Conservation (phyloP, 345 rosid genomes). For the Syzygium oleosum region DNA sequence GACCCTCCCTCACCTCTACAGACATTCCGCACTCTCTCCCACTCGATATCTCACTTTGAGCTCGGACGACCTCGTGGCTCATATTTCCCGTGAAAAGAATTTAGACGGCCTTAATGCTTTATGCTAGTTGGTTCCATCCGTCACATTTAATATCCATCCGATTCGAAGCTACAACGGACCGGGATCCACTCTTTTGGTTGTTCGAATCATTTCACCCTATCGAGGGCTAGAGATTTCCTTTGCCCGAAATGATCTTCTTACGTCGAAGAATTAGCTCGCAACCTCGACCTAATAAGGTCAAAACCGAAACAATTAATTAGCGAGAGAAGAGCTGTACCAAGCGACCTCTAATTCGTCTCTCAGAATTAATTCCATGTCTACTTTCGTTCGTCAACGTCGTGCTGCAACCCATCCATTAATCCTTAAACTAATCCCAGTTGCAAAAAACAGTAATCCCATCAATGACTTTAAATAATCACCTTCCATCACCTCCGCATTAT, state of each 20-base stretch:
- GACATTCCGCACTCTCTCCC: too few species aligned
- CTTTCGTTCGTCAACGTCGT: neutral
- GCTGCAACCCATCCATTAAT: neutral
- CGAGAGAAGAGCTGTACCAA: neutral
- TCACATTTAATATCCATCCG: neutral
- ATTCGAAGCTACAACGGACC: neutral
- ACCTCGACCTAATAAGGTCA: neutral
- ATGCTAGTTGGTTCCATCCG: rapidly evolving
- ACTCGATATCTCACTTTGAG: rapidly evolving
- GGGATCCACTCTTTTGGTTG: neutral
- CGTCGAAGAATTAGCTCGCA: neutral
- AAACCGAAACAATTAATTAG: neutral
- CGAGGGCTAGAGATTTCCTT: neutral
- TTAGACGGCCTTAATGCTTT: neutral
- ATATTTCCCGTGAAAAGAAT: rapidly evolving
- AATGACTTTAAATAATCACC: neutral
- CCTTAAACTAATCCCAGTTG: neutral
- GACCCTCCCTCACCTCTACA: neutral
- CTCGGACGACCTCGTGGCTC: rapidly evolving
- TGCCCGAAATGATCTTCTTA: neutral
- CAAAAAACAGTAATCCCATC: neutral
- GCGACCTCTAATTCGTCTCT: neutral
- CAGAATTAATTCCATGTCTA: neutral
- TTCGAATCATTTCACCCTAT: too few species aligned
- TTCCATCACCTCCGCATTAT: neutral